phyloP scores from a whole-genome alignment of 139 green algal species.

The Micractinium conductrix region DNA sequence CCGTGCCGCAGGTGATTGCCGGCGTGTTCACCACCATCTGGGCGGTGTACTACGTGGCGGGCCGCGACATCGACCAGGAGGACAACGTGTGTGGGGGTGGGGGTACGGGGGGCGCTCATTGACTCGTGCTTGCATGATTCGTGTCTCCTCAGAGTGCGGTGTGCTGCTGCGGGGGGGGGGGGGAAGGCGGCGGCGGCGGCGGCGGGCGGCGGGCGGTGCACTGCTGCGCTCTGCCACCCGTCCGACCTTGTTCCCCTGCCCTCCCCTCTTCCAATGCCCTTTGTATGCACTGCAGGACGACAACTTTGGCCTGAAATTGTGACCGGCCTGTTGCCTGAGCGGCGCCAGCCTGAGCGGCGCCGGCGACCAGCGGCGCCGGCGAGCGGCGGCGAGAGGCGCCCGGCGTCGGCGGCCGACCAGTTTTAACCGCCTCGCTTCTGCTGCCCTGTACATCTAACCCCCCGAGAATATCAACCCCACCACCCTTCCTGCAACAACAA shows the following conservation, averaged over 20 bases:
- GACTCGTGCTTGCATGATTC: background rate
- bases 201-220: too few relatives aligned
- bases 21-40: slow-evolving; percentile 53
- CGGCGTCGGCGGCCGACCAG: too few relatives aligned
- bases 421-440: too few relatives aligned
- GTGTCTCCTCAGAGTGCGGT: background rate
- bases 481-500: too few relatives aligned
- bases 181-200: background rate
- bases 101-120: background rate
- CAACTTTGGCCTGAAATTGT: background rate
- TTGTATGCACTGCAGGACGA: slow-evolving; percentile 4
- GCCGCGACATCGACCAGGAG: slow-evolving; percentile 45
- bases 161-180: background rate
- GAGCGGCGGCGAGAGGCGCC: too few relatives aligned
- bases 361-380: too few relatives aligned
- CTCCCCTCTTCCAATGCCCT: background rate
- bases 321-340: too few relatives aligned
- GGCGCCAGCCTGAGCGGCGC: too few relatives aligned
- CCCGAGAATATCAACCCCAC: too few relatives aligned
- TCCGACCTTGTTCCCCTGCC: background rate
- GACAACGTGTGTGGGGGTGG: slow-evolving; percentile 35
- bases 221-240: too few relatives aligned
- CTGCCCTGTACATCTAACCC: too few relatives aligned
- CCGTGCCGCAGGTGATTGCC: background rate
- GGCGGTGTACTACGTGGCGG: slow-evolving; percentile 47